Evolutionary conservation across 2,329 filamentous ascomycete species (phyloP).

Genomic region (Fusarium begoniae): DNA sequence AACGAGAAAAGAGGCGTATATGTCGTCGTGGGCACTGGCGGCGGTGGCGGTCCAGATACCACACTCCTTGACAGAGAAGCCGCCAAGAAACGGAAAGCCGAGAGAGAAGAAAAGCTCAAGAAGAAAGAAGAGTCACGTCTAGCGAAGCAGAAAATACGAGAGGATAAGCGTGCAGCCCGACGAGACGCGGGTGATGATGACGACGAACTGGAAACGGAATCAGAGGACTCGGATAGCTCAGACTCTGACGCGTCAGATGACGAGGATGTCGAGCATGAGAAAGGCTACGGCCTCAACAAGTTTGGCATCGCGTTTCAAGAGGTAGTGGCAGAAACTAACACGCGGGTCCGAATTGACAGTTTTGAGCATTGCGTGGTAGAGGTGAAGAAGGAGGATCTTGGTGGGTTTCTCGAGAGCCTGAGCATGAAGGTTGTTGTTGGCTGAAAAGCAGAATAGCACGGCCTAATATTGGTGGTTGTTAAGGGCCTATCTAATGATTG

Average conservation of each 20-base stretch:
- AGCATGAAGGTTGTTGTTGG: conserved; percentile 89
- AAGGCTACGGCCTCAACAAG: conserved; percentile 81
- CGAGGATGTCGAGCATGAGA: conserved; percentile 61
- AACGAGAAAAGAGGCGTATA: conserved; percentile 90
- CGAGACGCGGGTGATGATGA: conserved; percentile 58
- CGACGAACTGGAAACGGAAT: conserved; percentile 59
- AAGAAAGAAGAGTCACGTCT: conserved; percentile 66
- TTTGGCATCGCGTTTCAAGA: conserved; percentile 97
- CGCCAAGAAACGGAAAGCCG: conserved; percentile 69
- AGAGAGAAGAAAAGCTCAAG: conserved; percentile 70
- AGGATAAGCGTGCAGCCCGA: conserved; percentile 69
- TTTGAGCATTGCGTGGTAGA: conserved; percentile 98
- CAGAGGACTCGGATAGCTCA: conserved; percentile 52
- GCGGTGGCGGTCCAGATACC: conserved; percentile 80
- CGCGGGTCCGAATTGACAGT: conserved; percentile 89
- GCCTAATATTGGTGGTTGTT: background rate
- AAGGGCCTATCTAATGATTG: conserved; percentile 8
- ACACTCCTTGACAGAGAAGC: conserved; percentile 74
- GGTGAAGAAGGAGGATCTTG: conserved; percentile 94
- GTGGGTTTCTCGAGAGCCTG: conserved; percentile 87
- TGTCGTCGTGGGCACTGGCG: conserved; percentile 90
- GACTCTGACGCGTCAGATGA: conserved; percentile 62
- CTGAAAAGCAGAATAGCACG: conserved; percentile 42
- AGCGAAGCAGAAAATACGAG: conserved; percentile 66
- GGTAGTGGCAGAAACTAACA: conserved; percentile 89